These are phyloP conservation scores for Marvania coccoides DNA, from an alignment of 139 green algal species.

Conservation along the genomic window DNA sequence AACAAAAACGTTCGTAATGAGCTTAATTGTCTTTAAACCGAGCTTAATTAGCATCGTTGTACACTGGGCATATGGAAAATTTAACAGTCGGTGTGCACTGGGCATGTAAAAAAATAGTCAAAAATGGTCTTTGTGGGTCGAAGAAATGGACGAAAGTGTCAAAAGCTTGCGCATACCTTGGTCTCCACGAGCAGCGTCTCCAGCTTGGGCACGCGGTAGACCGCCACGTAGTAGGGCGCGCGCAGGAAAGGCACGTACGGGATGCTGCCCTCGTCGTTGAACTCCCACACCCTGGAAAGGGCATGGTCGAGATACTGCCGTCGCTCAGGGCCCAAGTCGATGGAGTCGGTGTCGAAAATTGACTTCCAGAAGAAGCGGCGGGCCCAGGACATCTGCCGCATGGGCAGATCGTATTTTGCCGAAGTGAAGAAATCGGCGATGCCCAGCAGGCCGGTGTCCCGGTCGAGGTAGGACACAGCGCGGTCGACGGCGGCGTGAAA, in stretches of 20 bases:
- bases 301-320: constrained; percentile 88
- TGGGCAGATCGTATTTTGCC: constrained; percentile 84
- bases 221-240: constrained; percentile 91
- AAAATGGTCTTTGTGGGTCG: no score
- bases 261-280: constrained; percentile 84
- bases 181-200: constrained; percentile 39
- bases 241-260: constrained; percentile 85
- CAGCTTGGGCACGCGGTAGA: constrained; percentile 57
- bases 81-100: no score
- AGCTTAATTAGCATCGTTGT: no score
- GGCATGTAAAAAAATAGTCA: no score
- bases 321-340: constrained; percentile 92
- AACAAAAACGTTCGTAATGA: no score
- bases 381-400: constrained; percentile 82
- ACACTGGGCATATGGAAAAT: no score
- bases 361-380: constrained; percentile 92
- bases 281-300: constrained; percentile 78
- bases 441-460: constrained; percentile 73
- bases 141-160: no score
- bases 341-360: constrained; percentile 91
- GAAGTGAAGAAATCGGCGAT: constrained; percentile 92
- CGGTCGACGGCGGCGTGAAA: constrained; percentile 90
- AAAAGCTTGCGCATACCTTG: constrained; percentile 14
- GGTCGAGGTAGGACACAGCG: constrained; percentile 71
- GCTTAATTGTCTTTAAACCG: no score